Conservation (phyloP, 208 protist species). For the Wallacemonas sp. region DNA sequence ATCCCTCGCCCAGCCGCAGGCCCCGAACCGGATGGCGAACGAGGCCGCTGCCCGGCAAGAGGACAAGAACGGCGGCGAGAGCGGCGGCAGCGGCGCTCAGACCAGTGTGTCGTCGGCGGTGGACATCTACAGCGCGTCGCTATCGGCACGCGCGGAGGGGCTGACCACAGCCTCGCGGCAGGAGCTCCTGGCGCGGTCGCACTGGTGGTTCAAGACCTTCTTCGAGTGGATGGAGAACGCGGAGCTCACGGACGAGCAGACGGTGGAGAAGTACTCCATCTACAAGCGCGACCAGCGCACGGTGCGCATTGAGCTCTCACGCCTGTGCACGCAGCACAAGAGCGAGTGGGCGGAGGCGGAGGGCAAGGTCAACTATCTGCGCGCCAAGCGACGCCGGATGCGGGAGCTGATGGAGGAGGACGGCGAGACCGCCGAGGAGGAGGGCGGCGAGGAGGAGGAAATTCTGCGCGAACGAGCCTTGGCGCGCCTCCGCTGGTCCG, state of each 20-base stretch:
- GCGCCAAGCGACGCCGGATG: slow-evolving; percentile 71
- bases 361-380: slow-evolving; percentile 66
- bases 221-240: slow-evolving; percentile 81
- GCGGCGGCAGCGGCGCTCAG: neutral
- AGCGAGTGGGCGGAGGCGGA: slow-evolving; percentile 42
- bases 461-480: slow-evolving; percentile 66
- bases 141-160: slow-evolving; percentile 18
- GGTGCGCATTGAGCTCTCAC: slow-evolving; percentile 78
- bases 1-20: neutral
- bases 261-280: slow-evolving; percentile 59
- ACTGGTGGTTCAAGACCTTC: slow-evolving; percentile 69
- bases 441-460: slow-evolving; percentile 83
- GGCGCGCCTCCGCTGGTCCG: slow-evolving; percentile 67
- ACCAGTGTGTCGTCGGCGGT: neutral
- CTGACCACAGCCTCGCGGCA: slow-evolving; percentile 47
- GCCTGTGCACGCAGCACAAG: slow-evolving; percentile 44
- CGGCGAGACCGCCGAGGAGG: slow-evolving; percentile 55
- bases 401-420: slow-evolving; percentile 67
- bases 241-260: slow-evolving; percentile 62
- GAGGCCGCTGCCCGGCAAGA: neutral
- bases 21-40: slow-evolving; percentile 2
- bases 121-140: slow-evolving; percentile 1
- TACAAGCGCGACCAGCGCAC: slow-evolving; percentile 70
- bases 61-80: neutral
- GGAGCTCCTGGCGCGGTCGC: slow-evolving; percentile 63